These are phyloP conservation scores for Backusella psychrophila DNA, from an alignment of 192 early-diverging fungal genomes.

Conservation along the genomic window DNA sequence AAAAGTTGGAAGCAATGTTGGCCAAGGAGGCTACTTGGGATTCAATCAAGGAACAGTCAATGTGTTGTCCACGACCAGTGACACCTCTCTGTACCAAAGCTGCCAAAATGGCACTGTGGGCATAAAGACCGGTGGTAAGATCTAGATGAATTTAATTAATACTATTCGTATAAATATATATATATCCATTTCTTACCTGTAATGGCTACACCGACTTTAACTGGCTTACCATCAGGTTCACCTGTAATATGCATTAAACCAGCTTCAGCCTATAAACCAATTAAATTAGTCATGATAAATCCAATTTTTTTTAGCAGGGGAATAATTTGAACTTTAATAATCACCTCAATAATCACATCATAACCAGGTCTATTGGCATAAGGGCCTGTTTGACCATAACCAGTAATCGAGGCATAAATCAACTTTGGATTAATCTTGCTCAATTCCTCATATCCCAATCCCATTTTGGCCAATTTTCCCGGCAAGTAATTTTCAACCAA, in stretches of 20 bases:
- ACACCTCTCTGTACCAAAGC: constrained; percentile 67
- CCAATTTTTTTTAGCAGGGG: too few species aligned
- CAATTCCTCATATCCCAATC: constrained; percentile 75
- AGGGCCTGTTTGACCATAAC: constrained; percentile 88
- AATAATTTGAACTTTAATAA: neutral
- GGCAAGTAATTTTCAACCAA: constrained; percentile 93
- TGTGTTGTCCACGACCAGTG: constrained; percentile 74
- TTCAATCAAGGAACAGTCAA: constrained; percentile 89
- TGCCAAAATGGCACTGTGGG: constrained; percentile 89
- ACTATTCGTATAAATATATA: neutral
- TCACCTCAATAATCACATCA: constrained; percentile 80
- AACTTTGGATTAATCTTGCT: constrained; percentile 67
- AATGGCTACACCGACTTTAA: constrained; percentile 97
- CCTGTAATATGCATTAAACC: constrained; percentile 98
- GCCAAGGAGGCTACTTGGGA: constrained; percentile 84
- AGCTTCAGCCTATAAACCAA: constrained; percentile 62
- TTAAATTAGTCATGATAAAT: neutral
- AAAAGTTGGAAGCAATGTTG: constrained; percentile 87
- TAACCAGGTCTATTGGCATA: constrained; percentile 81
- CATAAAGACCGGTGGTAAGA: constrained; percentile 64
- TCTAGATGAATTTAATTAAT: neutral
- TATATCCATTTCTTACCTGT: constrained; percentile 57
- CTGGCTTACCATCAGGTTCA: constrained; percentile 75
- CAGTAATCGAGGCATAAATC: constrained; percentile 86
- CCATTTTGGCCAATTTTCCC: constrained; percentile 75